phyloP scores from a whole-genome alignment of 1,139 yeast genomes.

The Candida tropicalis region DNA sequence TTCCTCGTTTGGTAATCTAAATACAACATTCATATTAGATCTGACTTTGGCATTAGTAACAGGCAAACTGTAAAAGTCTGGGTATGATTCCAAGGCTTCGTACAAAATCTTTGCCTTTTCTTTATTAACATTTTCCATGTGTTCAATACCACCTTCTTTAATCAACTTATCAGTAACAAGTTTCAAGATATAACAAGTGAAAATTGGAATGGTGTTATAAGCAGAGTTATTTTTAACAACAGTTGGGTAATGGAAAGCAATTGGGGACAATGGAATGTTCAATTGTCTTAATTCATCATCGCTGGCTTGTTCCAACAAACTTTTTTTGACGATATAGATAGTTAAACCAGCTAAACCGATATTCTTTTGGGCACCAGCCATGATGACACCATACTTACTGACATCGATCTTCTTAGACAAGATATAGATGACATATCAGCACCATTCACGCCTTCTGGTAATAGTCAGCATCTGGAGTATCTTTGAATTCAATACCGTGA shows the following conservation, averaged over 20 bases:
- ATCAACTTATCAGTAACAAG: conserved; percentile 70
- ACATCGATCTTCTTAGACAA: conserved; percentile 81
- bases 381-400: conserved; percentile 77
- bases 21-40: conserved; percentile 92
- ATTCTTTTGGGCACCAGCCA: conserved; percentile 98
- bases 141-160: conserved; percentile 55
- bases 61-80: conserved; percentile 66
- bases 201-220: conserved; percentile 93
- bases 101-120: conserved; percentile 67
- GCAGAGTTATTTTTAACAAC: conserved; percentile 89
- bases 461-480: conserved; percentile 51
- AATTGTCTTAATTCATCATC: conserved; percentile 62
- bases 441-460: conserved; percentile 76
- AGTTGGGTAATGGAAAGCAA: conserved; percentile 85
- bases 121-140: conserved; percentile 60
- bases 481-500: conserved; percentile 83
- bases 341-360: conserved; percentile 96
- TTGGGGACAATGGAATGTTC: conserved; percentile 78
- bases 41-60: conserved; percentile 61
- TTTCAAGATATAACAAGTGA: conserved; percentile 82
- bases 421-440: conserved; percentile 94
- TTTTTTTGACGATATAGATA: conserved; percentile 82
- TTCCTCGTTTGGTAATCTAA: conserved; percentile 66
- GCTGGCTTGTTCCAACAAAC: conserved; percentile 66
- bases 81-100: conserved; percentile 61